phyloP scores from a whole-genome alignment of 1,284 basidiomycete species.

The Bjerkandera adusta region DNA sequence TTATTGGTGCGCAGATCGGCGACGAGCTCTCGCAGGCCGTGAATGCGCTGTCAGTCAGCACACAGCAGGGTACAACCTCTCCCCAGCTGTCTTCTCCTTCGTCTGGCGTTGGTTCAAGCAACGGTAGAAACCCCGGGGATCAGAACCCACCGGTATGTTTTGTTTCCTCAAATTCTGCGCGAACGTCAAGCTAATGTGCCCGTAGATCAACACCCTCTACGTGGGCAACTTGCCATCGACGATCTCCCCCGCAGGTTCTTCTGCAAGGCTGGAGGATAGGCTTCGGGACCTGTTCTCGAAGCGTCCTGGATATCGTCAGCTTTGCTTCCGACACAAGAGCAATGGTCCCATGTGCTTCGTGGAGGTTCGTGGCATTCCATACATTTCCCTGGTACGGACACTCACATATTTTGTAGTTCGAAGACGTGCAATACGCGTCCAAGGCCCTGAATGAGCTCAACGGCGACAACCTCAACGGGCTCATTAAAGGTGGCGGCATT shows the following conservation, averaged over 20 bases:
- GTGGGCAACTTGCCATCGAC: constrained; percentile 90
- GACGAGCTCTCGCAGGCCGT: constrained; percentile 43
- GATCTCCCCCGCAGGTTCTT: constrained; percentile 59
- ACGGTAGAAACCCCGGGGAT: constrained; percentile 67
- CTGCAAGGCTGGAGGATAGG: constrained; percentile 82
- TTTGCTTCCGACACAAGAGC: constrained; percentile 94
- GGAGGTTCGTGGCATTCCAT: constrained; percentile 55
- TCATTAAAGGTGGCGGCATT: constrained; percentile 94
- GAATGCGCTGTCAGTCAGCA: constrained; percentile 48
- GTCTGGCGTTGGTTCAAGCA: constrained; percentile 39
- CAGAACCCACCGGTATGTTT: constrained; percentile 81
- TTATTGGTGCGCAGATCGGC: constrained; percentile 37
- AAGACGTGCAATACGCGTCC: constrained; percentile 84
- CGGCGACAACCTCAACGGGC: constrained; percentile 85
- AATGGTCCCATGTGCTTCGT: constrained; percentile 98
- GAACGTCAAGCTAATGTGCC: no score
- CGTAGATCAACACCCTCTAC: constrained; percentile 88
- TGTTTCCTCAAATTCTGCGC: no score
- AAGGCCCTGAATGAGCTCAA: constrained; percentile 88
- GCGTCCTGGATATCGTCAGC: constrained; percentile 83
- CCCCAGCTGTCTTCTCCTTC: constrained; percentile 45
- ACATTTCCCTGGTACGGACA: constrained; percentile 11
- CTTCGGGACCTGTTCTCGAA: constrained; percentile 79
- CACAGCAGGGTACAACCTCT: constrained; percentile 40
- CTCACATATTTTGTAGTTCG: constrained; percentile 60